A percentile compares a stretch with the other conserved stretches of the same genome.
These are phyloP conservation scores for Tetrahymena thermophila DNA, from an alignment of 73 alveolate genomes.

Conservation along the genomic window DNA sequence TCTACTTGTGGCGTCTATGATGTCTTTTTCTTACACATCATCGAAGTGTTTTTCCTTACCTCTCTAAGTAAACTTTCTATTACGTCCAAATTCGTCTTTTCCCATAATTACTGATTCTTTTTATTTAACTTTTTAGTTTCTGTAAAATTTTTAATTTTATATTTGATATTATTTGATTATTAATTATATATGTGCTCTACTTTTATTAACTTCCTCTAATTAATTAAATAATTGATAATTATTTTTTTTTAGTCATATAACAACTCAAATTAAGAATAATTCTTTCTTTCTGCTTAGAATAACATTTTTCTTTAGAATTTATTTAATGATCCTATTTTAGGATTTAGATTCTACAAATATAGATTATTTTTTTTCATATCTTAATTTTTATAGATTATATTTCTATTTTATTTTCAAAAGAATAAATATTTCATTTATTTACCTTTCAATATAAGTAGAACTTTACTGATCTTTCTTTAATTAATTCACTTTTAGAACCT, in stretches of 20 bases:
- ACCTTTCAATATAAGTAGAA: neutral
- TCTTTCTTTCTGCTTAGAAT: neutral
- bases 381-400: no score
- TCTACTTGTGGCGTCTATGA: neutral
- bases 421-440: no score
- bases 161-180: neutral
- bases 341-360: neutral
- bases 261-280: neutral
- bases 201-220: neutral
- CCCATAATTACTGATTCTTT: neutral
- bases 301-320: neutral
- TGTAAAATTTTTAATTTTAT: neutral
- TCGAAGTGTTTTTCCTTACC: neutral
- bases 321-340: neutral
- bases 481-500: no score
- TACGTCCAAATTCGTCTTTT: conserved; percentile 1
- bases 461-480: neutral
- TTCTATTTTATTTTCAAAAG: neutral
- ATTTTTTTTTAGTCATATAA: neutral
- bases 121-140: neutral
- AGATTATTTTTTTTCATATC: neutral
- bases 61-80: neutral
- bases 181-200: neutral
- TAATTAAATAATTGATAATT: neutral
- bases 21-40: neutral